Conservation (phyloP, 1,284 basidiomycete species). For the Clitocybe nebularis region DNA sequence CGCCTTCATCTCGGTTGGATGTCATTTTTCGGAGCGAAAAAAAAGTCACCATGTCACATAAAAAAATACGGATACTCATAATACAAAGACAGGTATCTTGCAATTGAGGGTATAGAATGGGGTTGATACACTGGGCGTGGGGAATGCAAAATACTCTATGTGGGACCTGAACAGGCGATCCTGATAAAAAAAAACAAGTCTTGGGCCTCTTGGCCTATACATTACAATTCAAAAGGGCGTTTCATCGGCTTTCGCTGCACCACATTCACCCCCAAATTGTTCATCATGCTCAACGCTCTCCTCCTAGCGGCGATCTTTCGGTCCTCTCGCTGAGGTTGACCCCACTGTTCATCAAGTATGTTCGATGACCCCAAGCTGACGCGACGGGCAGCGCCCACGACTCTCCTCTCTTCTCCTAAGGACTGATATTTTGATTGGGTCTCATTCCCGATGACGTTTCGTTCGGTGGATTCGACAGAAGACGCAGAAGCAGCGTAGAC, state of each 20-base stretch:
- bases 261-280: conserved; percentile 7
- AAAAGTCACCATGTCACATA: conserved; percentile 11
- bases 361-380: no score
- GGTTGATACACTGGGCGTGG: no score
- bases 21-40: conserved; percentile 3
- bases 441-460: conserved; percentile 8
- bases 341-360: no score
- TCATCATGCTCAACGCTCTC: conserved; percentile 16
- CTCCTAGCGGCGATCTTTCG: conserved; percentile 10
- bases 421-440: conserved; percentile 13
- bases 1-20: conserved; percentile 3
- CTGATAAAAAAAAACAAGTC: no score
- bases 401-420: conserved; percentile 10
- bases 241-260: conserved; percentile 12
- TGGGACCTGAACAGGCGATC: no score
- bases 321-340: conserved; percentile 1
- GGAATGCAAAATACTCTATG: no score
- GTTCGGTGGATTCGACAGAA: conserved; percentile 28
- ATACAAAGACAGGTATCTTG: not conserved
- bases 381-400: conserved; percentile 12
- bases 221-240: conserved; percentile 13
- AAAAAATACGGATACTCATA: no score
- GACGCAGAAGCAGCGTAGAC: conserved; percentile 47
- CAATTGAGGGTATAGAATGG: not conserved
- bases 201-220: not conserved